Percentiles rank a stretch among this genome's conserved stretches.
Evolutionary conservation across 257 asterid species (phyloP).

Genomic region (Solanum neorickii): DNA sequence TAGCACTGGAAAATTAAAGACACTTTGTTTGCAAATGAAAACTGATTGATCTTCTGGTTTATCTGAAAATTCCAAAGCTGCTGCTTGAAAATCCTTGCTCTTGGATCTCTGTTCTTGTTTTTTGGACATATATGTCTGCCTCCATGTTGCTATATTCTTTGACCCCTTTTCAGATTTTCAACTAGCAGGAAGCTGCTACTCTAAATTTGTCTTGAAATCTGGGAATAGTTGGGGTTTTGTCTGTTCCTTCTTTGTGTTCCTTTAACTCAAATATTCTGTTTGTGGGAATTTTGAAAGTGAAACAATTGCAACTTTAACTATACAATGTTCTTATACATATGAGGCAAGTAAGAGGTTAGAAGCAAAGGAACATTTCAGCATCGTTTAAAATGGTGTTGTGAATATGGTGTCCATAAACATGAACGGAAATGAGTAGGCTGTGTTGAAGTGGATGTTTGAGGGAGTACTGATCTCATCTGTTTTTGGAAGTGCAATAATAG

Average conservation of each 20-base stretch:
- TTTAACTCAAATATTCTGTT: neutral
- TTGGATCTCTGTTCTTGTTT: neutral
- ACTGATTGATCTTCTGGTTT: neutral
- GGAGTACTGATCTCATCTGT: neutral
- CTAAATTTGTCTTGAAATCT: neutral
- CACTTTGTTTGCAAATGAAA: neutral
- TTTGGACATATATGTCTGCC: neutral
- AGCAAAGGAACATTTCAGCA: neutral
- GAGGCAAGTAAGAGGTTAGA: neutral
- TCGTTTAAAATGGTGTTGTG: neutral
- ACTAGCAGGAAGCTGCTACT: neutral
- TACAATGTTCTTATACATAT: neutral
- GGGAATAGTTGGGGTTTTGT: neutral
- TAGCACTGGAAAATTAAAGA: neutral
- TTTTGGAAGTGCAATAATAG: neutral
- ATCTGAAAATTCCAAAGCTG: neutral
- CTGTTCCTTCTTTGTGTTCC: neutral
- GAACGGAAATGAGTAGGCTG: neutral
- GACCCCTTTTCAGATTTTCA: neutral
- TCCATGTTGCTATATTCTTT: neutral
- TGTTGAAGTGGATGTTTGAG: neutral
- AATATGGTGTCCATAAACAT: neutral
- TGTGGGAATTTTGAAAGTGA: neutral
- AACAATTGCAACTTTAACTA: neutral
- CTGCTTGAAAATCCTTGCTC: neutral